These are phyloP conservation scores for Hypoxylon subgilvum DNA, from an alignment of 495 filamentous ascomycete genomes.

Conservation along the genomic window DNA sequence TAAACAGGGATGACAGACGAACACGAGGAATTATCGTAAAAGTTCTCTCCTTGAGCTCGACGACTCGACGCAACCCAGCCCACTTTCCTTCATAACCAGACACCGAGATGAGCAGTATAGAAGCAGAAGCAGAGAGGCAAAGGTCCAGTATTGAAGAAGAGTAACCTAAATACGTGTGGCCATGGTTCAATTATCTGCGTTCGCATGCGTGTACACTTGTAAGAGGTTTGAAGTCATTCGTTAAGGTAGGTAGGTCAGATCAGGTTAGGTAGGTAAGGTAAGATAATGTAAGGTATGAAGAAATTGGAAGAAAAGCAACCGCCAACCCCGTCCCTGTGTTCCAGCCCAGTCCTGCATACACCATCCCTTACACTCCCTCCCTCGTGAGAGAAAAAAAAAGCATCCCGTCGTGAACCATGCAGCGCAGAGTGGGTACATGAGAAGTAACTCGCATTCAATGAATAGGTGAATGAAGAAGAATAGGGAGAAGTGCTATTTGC, in stretches of 20 bases:
- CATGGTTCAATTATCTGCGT: background rate
- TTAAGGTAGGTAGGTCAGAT: slow-evolving; percentile 26
- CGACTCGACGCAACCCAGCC: too few species aligned
- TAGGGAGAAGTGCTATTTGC: background rate
- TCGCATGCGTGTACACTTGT: background rate
- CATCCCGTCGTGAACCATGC: slow-evolving; percentile 36
- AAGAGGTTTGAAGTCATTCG: slow-evolving; percentile 12
- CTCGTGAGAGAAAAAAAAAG: background rate
- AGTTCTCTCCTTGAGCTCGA: too few species aligned
- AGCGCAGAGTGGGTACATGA: too few species aligned
- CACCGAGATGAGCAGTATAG: background rate
- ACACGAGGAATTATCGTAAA: too few species aligned
- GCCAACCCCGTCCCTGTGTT: slow-evolving; percentile 9
- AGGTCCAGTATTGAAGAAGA: too few species aligned
- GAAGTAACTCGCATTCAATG: too few species aligned
- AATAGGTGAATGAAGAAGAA: slow-evolving; percentile 6
- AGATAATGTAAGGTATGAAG: slow-evolving; percentile 8
- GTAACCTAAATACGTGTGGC: too few species aligned
- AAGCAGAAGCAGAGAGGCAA: background rate
- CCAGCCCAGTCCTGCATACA: slow-evolving; percentile 12
- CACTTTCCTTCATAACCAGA: slow-evolving; percentile 7
- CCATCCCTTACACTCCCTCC: slow-evolving; percentile 2
- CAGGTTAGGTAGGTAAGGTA: too few species aligned
- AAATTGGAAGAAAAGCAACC: background rate
- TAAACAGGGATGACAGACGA: slow-evolving; percentile 5